Evolutionary conservation across 345 rosid species (phyloP).

Genomic region (Passiflora organensis): DNA sequence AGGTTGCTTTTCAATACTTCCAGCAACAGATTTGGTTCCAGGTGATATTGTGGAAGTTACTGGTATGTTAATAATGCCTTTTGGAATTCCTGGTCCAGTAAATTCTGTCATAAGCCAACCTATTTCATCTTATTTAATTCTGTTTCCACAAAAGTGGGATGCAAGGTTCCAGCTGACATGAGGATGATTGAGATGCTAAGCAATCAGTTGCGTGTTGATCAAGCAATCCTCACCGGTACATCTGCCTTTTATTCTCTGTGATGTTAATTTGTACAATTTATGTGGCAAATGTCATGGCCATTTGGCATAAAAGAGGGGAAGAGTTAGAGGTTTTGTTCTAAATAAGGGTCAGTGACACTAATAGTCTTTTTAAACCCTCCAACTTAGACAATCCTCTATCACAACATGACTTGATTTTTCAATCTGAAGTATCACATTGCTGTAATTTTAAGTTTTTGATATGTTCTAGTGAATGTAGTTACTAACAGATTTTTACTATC

Average conservation of each 20-base stretch:
- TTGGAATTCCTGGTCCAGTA: background rate
- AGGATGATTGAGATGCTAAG: constrained; percentile 94
- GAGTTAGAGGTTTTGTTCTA: background rate
- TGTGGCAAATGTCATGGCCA: too few species aligned
- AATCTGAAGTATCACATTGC: too few species aligned
- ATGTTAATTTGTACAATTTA: background rate
- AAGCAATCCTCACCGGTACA: constrained; percentile 96
- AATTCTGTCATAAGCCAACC: background rate
- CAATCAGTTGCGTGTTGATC: constrained; percentile 87
- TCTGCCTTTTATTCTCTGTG: constrained; percentile 8
- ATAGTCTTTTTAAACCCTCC: too few species aligned
- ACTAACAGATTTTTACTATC: too few species aligned
- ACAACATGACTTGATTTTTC: too few species aligned
- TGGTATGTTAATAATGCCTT: constrained; percentile 42
- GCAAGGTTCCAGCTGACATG: constrained; percentile 98
- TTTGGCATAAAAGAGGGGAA: background rate
- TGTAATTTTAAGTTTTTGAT: too few species aligned
- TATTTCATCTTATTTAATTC: constrained; percentile 12
- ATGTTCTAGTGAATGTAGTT: too few species aligned
- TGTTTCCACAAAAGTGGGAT: constrained; percentile 58
- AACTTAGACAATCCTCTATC: too few species aligned
- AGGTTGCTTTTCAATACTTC: constrained; percentile 97
- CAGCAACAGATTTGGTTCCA: constrained; percentile 92
- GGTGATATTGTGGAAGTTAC: constrained; percentile 95
- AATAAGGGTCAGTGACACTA: background rate